Conservation (phyloP, 2,329 filamentous ascomycete genomes). For the Davidsoniella neocaledoniae region DNA sequence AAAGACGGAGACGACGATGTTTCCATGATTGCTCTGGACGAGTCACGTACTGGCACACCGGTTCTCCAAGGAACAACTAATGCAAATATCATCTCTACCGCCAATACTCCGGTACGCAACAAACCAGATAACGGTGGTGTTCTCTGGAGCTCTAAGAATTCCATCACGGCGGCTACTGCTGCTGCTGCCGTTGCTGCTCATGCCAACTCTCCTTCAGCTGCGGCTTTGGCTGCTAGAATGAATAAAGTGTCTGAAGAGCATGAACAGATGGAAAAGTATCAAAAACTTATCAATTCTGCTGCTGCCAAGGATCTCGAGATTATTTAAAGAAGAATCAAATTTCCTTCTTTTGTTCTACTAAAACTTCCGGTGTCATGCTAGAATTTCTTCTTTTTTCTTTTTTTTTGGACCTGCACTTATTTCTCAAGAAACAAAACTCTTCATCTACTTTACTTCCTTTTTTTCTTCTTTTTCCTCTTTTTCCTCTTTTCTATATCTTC, state of each 20-base stretch:
- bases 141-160: conserved; percentile 20
- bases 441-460: background rate
- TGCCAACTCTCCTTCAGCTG: background rate
- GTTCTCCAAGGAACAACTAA: conserved; percentile 19
- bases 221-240: background rate
- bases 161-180: conserved; percentile 7
- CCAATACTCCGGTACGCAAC: conserved; percentile 13
- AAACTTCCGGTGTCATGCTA: background rate
- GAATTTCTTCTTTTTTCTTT: background rate
- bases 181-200: background rate
- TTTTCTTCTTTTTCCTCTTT: background rate
- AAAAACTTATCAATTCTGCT: conserved; percentile 23
- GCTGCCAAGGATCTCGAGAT: conserved; percentile 20
- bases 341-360: too few relatives aligned
- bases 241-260: conserved; percentile 18
- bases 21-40: conserved; percentile 19
- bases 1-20: conserved; percentile 16
- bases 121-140: conserved; percentile 18
- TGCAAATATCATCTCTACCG: conserved; percentile 11
- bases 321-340: background rate
- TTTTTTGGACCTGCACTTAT: conserved; percentile 1
- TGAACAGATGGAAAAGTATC: conserved; percentile 22
- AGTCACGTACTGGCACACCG: conserved; percentile 19
- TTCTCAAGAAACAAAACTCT: background rate
- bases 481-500: background rate